Evolutionary conservation across 495 filamentous ascomycete species (phyloP).

Genomic region (Talaromyces nanjingensis): DNA sequence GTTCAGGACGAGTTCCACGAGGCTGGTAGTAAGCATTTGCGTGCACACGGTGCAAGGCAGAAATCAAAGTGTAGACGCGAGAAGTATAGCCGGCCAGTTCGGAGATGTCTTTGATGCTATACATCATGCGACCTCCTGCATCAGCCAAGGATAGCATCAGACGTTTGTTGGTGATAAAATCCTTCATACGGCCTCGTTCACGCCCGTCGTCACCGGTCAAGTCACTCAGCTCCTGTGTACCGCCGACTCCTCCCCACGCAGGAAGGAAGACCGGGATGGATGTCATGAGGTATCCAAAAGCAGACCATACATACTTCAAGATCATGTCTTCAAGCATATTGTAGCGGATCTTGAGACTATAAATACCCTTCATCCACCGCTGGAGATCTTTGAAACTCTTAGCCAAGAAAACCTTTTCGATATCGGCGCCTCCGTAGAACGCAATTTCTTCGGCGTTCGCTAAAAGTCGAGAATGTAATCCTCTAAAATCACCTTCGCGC

Average conservation of each 20-base stretch:
- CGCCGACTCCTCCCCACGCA: slow-evolving; percentile 82
- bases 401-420: slow-evolving; percentile 84
- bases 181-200: slow-evolving; percentile 84
- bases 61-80: slow-evolving; percentile 90
- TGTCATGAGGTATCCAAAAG: slow-evolving; percentile 89
- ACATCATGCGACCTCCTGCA: slow-evolving; percentile 97
- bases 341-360: slow-evolving; percentile 92
- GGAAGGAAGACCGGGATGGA: slow-evolving; percentile 93
- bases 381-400: slow-evolving; percentile 86
- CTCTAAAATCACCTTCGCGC: slow-evolving; percentile 88
- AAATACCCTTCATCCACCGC: slow-evolving; percentile 93
- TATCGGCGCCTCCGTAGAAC: slow-evolving; percentile 92
- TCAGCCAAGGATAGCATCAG: slow-evolving; percentile 97
- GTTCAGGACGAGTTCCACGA: slow-evolving; percentile 62
- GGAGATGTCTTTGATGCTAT: slow-evolving; percentile 92
- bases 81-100: slow-evolving; percentile 96
- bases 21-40: slow-evolving; percentile 75
- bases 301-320: slow-evolving; percentile 96
- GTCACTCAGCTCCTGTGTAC: slow-evolving; percentile 55
- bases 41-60: slow-evolving; percentile 88
- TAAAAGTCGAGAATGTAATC: slow-evolving; percentile 81
- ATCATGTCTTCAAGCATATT: slow-evolving; percentile 99
- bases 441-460: slow-evolving; percentile 99
- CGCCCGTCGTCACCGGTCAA: slow-evolving; percentile 40
- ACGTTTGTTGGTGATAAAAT: slow-evolving; percentile 99